Percentiles rank a stretch among this genome's conserved stretches.
These are phyloP conservation scores for Elongisporangium senticosum DNA, from an alignment of 352 stramenopile species.

Conservation along the genomic window DNA sequence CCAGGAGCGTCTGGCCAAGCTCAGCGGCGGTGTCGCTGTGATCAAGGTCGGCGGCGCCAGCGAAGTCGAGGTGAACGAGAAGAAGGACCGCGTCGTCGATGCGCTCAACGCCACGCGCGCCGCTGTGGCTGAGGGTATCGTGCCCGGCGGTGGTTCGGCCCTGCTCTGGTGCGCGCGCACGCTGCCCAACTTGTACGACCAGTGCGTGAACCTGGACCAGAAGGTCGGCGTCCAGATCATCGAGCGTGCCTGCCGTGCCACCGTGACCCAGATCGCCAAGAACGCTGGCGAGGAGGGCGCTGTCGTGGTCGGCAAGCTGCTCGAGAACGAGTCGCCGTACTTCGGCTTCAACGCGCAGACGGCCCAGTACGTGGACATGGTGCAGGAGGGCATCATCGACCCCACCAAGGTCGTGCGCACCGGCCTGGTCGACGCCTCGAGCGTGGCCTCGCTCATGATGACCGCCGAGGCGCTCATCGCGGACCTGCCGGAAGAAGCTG, in stretches of 20 bases:
- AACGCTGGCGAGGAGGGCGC: slow-evolving; percentile 98
- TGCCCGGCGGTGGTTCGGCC: slow-evolving; percentile 96
- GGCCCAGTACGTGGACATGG: slow-evolving; percentile 97
- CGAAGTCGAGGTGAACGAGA: slow-evolving; percentile 99
- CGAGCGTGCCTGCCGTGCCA: slow-evolving; percentile 90
- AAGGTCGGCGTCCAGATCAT: slow-evolving; percentile 98
- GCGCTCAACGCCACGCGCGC: slow-evolving; percentile 99
- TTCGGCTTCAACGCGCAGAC: slow-evolving; percentile 98
- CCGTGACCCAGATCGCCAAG: slow-evolving; percentile 96
- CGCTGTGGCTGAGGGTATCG: slow-evolving; percentile 98
- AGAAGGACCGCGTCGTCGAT: slow-evolving; percentile 99
- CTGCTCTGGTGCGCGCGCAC: slow-evolving; percentile 96
- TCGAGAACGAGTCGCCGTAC: slow-evolving; percentile 92
- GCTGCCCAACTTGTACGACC: slow-evolving; percentile 85
- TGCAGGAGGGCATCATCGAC: slow-evolving; percentile 97
- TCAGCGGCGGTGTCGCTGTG: slow-evolving; percentile 98
- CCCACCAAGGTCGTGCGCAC: slow-evolving; percentile 98
- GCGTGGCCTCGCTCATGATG: slow-evolving; percentile 98
- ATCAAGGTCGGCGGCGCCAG: slow-evolving; percentile 99
- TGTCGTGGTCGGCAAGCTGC: slow-evolving; percentile 98
- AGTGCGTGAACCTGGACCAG: slow-evolving; percentile 95
- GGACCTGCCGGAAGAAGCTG: slow-evolving; percentile 91
- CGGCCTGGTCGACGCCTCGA: slow-evolving; percentile 97
- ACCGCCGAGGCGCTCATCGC: slow-evolving; percentile 99
- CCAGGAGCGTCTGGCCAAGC: slow-evolving; percentile 98